phyloP scores from a whole-genome alignment of 2,329 filamentous ascomycete species.

The Pyrenophora graminea region DNA sequence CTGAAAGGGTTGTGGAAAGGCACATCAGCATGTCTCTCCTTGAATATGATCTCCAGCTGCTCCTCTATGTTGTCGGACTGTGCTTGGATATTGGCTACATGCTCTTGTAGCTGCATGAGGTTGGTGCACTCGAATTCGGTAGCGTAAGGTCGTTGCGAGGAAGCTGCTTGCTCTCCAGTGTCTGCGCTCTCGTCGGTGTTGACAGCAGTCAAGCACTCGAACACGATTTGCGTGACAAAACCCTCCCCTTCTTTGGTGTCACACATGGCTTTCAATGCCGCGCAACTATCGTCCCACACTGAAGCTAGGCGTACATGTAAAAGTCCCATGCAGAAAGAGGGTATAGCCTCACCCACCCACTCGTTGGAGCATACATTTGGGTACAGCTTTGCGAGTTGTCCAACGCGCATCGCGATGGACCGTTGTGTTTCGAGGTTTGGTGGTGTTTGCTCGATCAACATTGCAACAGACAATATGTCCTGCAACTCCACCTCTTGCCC shows the following conservation, averaged over 20 bases:
- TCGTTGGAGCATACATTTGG: constrained; percentile 60
- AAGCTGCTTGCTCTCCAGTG: constrained; percentile 8
- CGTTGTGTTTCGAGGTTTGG: constrained; percentile 76
- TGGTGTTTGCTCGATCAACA: constrained; percentile 78
- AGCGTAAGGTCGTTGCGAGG: constrained; percentile 42
- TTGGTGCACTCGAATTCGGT: constrained; percentile 89
- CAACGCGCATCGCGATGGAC: constrained; percentile 80
- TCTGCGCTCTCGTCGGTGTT: constrained; percentile 13
- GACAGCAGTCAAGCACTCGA: constrained; percentile 68
- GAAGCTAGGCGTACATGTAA: constrained; percentile 83
- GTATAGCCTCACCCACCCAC: constrained; percentile 73
- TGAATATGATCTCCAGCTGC: constrained; percentile 66
- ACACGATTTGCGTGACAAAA: constrained; percentile 70
- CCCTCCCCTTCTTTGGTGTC: constrained; percentile 73
- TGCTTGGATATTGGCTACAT: constrained; percentile 20
- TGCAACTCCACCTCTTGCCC: constrained; percentile 55
- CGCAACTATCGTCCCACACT: constrained; percentile 82
- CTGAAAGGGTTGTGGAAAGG: constrained; percentile 60
- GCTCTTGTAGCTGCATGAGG: constrained; percentile 56
- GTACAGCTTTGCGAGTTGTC: constrained; percentile 73
- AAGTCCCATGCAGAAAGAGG: constrained; percentile 84
- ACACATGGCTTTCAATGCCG: constrained; percentile 74
- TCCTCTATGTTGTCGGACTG: constrained; percentile 43
- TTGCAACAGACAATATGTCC: constrained; percentile 65
- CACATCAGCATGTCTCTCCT: constrained; percentile 63